Percentiles rank a stretch among this genome's conserved stretches.
Evolutionary conservation across 257 asterid species (phyloP).

Genomic region (Capsicum rhomboideum): DNA sequence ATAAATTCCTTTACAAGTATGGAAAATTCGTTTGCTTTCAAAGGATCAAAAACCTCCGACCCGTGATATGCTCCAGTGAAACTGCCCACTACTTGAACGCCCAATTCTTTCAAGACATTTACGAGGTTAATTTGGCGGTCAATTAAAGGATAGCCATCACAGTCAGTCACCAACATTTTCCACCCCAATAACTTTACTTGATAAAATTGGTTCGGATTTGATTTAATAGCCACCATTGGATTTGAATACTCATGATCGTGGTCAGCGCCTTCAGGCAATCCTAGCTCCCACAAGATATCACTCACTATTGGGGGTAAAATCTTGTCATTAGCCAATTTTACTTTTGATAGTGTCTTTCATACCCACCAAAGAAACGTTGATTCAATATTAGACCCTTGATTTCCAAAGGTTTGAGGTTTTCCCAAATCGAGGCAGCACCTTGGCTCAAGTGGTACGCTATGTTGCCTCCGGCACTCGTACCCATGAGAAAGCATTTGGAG

Average conservation of each 20-base stretch:
- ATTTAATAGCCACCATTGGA: not conserved
- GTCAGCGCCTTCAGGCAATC: not conserved
- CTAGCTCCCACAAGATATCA: not conserved
- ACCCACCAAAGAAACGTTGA: not conserved
- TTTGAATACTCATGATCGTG: not conserved
- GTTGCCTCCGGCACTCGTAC: constrained; percentile 18
- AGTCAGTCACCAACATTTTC: not conserved
- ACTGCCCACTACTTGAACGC: constrained; percentile 7
- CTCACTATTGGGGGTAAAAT: not conserved
- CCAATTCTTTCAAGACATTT: not conserved
- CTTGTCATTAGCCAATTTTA: not conserved
- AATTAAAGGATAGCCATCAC: not conserved
- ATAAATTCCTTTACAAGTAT: constrained; percentile 3
- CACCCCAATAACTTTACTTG: not conserved
- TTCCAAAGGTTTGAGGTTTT: not conserved
- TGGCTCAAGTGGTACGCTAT: constrained; percentile 11
- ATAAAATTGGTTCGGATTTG: not conserved
- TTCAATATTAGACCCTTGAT: not conserved
- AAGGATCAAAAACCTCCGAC: constrained; percentile 1
- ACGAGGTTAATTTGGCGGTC: not conserved
- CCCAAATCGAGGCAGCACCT: not conserved
- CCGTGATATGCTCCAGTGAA: constrained; percentile 11
- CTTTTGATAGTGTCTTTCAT: not conserved
- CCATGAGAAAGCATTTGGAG: constrained; percentile 14
- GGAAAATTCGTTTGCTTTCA: constrained; percentile 7